Conservation (phyloP, 169 alveolate genomes). For the Miamiensis avidus region DNA sequence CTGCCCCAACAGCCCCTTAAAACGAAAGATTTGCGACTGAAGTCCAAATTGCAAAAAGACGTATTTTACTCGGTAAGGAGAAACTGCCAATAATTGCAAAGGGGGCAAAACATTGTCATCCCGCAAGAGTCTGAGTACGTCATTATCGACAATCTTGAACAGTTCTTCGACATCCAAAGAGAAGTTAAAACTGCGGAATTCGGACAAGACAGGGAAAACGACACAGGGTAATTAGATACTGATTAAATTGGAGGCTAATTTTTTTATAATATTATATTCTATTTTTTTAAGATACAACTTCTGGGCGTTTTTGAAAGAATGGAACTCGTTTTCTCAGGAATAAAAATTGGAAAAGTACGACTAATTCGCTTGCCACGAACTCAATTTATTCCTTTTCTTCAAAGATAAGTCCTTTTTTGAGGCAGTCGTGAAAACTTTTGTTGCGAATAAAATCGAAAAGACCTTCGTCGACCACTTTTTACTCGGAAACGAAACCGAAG, state of each 20-base stretch:
- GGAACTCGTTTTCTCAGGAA: neutral
- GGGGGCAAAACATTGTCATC: neutral
- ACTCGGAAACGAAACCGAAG: constrained; percentile 42
- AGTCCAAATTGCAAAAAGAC: no score
- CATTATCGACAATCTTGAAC: neutral
- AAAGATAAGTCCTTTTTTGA: constrained; percentile 63
- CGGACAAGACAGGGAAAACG: neutral
- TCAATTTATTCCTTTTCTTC: constrained; percentile 67
- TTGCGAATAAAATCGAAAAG: constrained; percentile 67
- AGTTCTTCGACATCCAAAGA: neutral
- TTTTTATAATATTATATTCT: no score
- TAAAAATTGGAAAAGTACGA: constrained; percentile 32
- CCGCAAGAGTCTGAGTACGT: neutral
- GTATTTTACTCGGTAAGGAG: neutral
- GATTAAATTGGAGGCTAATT: neutral
- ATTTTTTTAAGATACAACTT: neutral
- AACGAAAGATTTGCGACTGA: neutral
- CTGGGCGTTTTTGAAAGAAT: constrained; percentile 18
- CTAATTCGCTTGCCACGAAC: constrained; percentile 67
- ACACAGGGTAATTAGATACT: neutral
- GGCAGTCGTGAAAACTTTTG: constrained; percentile 56
- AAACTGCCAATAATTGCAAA: neutral
- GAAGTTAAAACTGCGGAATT: no score
- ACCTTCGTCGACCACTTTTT: constrained; percentile 55
- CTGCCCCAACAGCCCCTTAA: neutral